Conservation (phyloP, 495 filamentous ascomycete species). For the Aspergillus kassunensis region DNA sequence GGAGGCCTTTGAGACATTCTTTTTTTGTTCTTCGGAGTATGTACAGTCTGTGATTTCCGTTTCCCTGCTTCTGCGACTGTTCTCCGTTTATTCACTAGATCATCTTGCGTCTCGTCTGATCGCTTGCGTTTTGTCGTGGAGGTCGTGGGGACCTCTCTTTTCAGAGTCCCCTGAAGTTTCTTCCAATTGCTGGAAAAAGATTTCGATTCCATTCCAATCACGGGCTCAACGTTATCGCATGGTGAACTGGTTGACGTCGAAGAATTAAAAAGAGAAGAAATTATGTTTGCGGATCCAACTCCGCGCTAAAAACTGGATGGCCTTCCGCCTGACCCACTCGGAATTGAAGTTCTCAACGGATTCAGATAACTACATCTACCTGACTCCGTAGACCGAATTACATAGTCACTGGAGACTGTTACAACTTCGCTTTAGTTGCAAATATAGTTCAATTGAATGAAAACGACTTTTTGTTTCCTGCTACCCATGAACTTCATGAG, state of each 20-base stretch:
- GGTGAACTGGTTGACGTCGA: conserved; percentile 1
- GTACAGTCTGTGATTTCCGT: conserved; percentile 14
- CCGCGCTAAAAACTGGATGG: conserved; percentile 15
- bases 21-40: conserved; percentile 24
- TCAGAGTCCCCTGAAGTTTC: conserved; percentile 63
- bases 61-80: conserved; percentile 25
- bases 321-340: conserved; percentile 13
- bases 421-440: neutral
- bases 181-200: conserved; percentile 65
- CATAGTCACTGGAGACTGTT: too few relatives aligned
- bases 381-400: too few relatives aligned
- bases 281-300: conserved; percentile 16
- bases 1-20: conserved; percentile 28
- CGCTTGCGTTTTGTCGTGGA: conserved; percentile 36
- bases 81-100: conserved; percentile 37
- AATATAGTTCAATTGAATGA: neutral
- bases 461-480: conserved; percentile 9
- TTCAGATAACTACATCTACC: neutral
- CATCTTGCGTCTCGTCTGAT: conserved; percentile 33
- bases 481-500: conserved; percentile 6
- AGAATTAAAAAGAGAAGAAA: conserved; percentile 12
- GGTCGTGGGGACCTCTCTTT: conserved; percentile 38
- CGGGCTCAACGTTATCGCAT: conserved; percentile 15
- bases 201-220: conserved; percentile 41
- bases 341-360: neutral